Base-by-base conservation (phyloP, 768 basidiomycete genomes). In the Mycena indigotica region DNA sequence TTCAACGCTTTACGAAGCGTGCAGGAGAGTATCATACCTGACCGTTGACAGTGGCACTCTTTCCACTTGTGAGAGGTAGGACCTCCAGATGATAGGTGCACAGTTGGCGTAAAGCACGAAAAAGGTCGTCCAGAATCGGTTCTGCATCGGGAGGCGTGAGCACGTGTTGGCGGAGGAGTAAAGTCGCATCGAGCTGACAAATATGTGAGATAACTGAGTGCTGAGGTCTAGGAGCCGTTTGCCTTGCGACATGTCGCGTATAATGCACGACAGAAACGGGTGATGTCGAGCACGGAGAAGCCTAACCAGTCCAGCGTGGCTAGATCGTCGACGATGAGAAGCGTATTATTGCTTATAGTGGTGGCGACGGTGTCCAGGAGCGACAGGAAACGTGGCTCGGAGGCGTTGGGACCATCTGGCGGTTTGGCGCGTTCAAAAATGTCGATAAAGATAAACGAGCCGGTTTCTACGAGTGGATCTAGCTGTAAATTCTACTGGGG, bases 21-120 rank as follows among this genome's bases (percentile, higher is more conserved):
- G 41, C 32, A 49, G 46, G 25, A n/a, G 40, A 58, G 50, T 49
- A 52, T 57, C 77, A 19, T 50, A 89, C 91, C 78, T 91, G 87
- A 19, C 91, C 91, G 56, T 84, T 89, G 26, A 93, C 87, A 21
- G 84, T 77, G 2, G 89, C 90, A 59, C 91, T 93, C 24, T 85
- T 76, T 4, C 91, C 91, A 60, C 87, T 91, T 1, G 85, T 76
- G 5, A 93, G 75, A 0, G 90, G 84, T 38, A 80, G 76, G 2
- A 92, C 85, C 56, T 92, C 90, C 3, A 92, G 63, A 63, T 91
- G 89, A 61, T 87, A 86, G 2, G 84, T 76, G 61, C 82, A 86
- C 2, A 88, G 67, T 52, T 89, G 86, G 19, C 85, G 71, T 21
- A 92, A 72, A 28, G 77, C 72, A 28, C 79, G 78, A 51, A 89